Percentiles rank a stretch among this genome's conserved stretches.
Conservation (phyloP, 2,329 filamentous ascomycete species). For the Blastomyces gilchristii region DNA sequence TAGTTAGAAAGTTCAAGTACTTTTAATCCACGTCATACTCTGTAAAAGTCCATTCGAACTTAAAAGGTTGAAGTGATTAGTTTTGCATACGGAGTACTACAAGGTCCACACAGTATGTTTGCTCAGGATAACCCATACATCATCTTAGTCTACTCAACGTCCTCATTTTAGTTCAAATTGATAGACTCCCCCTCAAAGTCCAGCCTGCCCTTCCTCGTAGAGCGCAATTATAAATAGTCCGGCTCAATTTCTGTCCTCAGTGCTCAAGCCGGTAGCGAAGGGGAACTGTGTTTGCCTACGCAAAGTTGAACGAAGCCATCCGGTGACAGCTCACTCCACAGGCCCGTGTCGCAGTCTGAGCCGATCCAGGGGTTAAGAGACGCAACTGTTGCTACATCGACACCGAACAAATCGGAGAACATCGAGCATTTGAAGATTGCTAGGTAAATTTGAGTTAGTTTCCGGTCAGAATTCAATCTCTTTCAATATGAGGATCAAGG, state of each 20-base stretch:
- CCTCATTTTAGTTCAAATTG: neutral
- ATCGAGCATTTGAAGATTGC: neutral
- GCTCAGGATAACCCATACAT: neutral
- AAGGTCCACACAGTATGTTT: neutral
- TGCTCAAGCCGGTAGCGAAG: neutral
- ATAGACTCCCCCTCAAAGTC: neutral
- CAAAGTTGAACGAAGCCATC: constrained; percentile 1
- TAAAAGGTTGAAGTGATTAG: neutral
- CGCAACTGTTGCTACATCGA: neutral
- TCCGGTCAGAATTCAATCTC: neutral
- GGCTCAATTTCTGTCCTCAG: neutral
- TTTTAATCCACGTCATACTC: too few species aligned
- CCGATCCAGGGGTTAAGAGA: neutral
- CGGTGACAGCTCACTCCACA: neutral
- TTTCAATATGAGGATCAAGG: neutral
- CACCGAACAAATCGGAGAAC: constrained; percentile 1
- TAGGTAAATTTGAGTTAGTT: neutral
- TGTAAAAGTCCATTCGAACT: neutral
- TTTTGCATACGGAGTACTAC: too few species aligned
- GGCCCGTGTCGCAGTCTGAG: neutral
- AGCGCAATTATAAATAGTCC: neutral
- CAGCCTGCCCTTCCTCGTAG: neutral
- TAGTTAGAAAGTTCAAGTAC: too few species aligned
- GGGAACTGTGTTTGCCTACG: neutral
- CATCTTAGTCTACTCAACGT: neutral